These are phyloP conservation scores for Tricholoma furcatifolium DNA, from an alignment of 768 basidiomycete genomes.

Conservation along the genomic window DNA sequence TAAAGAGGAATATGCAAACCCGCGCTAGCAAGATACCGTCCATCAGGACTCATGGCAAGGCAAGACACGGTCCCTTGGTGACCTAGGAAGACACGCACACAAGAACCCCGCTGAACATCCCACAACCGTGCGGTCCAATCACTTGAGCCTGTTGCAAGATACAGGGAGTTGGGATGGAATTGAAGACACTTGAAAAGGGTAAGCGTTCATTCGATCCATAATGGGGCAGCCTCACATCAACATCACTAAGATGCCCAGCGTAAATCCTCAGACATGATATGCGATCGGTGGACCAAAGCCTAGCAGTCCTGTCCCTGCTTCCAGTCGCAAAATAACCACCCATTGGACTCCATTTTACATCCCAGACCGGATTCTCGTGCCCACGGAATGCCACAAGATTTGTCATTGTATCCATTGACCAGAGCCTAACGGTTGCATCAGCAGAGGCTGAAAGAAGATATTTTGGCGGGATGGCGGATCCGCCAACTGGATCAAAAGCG, in stretches of 20 bases:
- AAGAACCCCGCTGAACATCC: conserved; percentile 96
- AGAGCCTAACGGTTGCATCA: conserved; percentile 86
- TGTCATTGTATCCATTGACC: conserved; percentile 94
- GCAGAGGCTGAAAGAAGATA: conserved; percentile 91
- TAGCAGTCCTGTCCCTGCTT: conserved; percentile 90
- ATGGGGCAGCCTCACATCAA: conserved; percentile 71
- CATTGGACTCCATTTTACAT: conserved; percentile 97
- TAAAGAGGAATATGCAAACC: conserved; percentile 38
- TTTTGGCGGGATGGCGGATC: conserved; percentile 82
- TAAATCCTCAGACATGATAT: conserved; percentile 86
- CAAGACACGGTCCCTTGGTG: conserved; percentile 88
- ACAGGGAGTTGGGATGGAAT: conserved; percentile 97
- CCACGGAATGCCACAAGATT: conserved; percentile 94
- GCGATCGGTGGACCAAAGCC: conserved; percentile 95
- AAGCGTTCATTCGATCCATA: neutral
- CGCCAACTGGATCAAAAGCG: conserved; percentile 88
- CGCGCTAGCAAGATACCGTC: conserved; percentile 89
- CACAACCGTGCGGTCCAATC: conserved; percentile 96
- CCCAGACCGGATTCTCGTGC: conserved; percentile 98
- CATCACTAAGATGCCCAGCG: conserved; percentile 94
- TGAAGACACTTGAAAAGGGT: conserved; percentile 67
- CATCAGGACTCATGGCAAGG: conserved; percentile 90
- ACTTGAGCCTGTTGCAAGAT: conserved; percentile 94
- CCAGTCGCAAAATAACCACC: conserved; percentile 98
- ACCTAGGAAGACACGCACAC: conserved; percentile 93